Evolutionary conservation across 2,329 filamentous ascomycete species (phyloP), one percentile per base, ranked within the genome.

Genomic region (Amylocarpus encephaloides): DNA sequence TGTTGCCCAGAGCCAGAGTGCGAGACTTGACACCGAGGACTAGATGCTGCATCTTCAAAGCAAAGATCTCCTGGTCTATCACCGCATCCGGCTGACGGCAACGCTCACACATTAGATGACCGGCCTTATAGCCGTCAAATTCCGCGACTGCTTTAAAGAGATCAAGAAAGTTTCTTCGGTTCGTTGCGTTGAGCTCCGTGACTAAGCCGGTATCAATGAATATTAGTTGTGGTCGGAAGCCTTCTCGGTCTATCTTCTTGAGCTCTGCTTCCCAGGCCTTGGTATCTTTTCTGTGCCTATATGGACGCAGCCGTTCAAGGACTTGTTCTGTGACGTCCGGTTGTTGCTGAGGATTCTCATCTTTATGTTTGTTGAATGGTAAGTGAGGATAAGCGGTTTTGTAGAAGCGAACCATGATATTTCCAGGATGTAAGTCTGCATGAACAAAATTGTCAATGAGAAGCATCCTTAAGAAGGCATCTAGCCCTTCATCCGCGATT

Each of bases 391-490:
- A 78, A 12, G 83, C 81, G 0, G 91, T 83, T 62, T 92, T 83
- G 70, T 97, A 96, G 72, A 98, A 98, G 56, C 94, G 89, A 42
- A 98, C 92, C 91, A 98, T 97, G 70, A 98, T 97, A 67, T 98
- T 98, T 22, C 93, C 93, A 0, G 93, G 93, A 66, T 98, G 93
- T 29, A 98, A 73, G 66, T 98, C 93, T 5, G 93, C 92, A 65
- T 98, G 93, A 22, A 96, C 85, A 67, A 98, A 98, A 67, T 98
- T 98, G 68, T 98, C 93, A 35, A 98, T 85, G 11, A 98, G 77
- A 13, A 98, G 73, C 93, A 98, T 98, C 62, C 91, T 88, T 44
- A 98, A 71, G 68, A 98, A 98, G 2, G 92, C 91, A 66, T 98
- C 91, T 0, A 98, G 79, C 0, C 93, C 93, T 71, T 97, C 92